A percentile compares a stretch with the other conserved stretches of the same genome.
phyloP scores from a whole-genome alignment of 1,139 yeast genomes.

The Nadsonia starkeyi-henricii region DNA sequence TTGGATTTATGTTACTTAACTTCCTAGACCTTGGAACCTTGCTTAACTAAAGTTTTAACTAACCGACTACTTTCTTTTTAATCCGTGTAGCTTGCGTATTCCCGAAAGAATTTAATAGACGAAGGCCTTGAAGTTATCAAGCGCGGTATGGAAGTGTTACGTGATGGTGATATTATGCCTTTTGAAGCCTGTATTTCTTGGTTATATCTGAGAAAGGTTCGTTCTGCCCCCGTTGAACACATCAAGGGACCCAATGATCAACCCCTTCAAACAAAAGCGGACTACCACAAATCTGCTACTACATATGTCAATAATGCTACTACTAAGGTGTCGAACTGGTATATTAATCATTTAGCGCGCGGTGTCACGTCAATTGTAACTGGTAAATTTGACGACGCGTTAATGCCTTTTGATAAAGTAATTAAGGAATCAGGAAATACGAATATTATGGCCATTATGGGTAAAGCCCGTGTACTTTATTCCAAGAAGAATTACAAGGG shows the following conservation, averaged over 20 bases:
- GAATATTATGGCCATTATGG: conserved; percentile 66
- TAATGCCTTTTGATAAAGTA: conserved; percentile 33
- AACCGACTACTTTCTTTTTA: conserved; percentile 5
- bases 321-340: conserved; percentile 29
- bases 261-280: conserved; percentile 12
- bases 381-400: conserved; percentile 45
- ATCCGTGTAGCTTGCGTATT: conserved; percentile 43
- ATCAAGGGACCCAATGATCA: conserved; percentile 13
- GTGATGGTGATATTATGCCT: conserved; percentile 30
- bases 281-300: conserved; percentile 19
- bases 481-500: conserved; percentile 56
- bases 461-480: conserved; percentile 72
- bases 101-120: conserved; percentile 39
- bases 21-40: too few species aligned
- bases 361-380: conserved; percentile 41
- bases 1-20: too few species aligned
- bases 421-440: conserved; percentile 25
- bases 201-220: conserved; percentile 47
- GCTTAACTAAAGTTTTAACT: conserved; percentile 1
- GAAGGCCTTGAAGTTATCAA: conserved; percentile 55
- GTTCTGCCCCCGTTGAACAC: conserved; percentile 23
- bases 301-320: conserved; percentile 20
- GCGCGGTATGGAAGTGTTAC: conserved; percentile 35
- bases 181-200: conserved; percentile 58
- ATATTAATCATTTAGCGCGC: conserved; percentile 43